A percentile compares a stretch with the other conserved stretches of the same genome.
These are phyloP conservation scores for Alliaria petiolata DNA, from an alignment of 345 rosid species.

Conservation along the genomic window DNA sequence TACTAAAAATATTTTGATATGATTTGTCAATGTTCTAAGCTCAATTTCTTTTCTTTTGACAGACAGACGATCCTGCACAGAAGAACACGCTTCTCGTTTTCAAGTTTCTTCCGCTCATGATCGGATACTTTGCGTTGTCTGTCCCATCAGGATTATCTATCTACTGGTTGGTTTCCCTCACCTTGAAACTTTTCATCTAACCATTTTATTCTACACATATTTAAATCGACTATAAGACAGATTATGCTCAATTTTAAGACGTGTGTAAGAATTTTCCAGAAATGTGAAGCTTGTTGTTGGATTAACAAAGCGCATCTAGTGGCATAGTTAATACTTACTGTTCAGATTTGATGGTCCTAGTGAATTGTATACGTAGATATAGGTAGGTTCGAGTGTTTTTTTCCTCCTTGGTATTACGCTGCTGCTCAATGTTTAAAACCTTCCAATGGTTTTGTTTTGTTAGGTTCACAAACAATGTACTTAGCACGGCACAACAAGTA, in stretches of 20 bases:
- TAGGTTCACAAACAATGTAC: conserved; percentile 94
- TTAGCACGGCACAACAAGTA: conserved; percentile 95
- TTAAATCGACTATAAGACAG: not conserved
- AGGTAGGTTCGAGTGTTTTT: not conserved
- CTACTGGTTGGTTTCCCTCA: conserved; percentile 76
- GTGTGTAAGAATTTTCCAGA: not conserved
- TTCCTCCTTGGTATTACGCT: not conserved
- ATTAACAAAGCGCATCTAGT: not conserved
- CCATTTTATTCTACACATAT: not conserved
- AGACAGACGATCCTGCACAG: conserved; percentile 97
- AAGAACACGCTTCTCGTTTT: conserved; percentile 90
- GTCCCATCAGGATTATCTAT: conserved; percentile 98
- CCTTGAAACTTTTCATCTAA: not conserved
- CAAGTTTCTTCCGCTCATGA: conserved; percentile 98
- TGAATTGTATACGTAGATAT: not conserved
- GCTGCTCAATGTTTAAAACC: not conserved
- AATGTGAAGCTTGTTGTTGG: not conserved
- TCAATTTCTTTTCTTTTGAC: conserved; percentile 27
- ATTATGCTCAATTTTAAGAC: not conserved
- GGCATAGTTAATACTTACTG: not conserved
- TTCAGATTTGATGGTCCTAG: not conserved
- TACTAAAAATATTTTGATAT: not conserved
- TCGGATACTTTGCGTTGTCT: conserved; percentile 94
- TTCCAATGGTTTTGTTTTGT: conserved; percentile 1
- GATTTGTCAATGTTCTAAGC: conserved; percentile 5